A percentile compares a stretch with the other conserved stretches of the same genome.
These are phyloP conservation scores for Hydnomerulius pinastri DNA, from an alignment of 768 basidiomycete species.

Conservation along the genomic window DNA sequence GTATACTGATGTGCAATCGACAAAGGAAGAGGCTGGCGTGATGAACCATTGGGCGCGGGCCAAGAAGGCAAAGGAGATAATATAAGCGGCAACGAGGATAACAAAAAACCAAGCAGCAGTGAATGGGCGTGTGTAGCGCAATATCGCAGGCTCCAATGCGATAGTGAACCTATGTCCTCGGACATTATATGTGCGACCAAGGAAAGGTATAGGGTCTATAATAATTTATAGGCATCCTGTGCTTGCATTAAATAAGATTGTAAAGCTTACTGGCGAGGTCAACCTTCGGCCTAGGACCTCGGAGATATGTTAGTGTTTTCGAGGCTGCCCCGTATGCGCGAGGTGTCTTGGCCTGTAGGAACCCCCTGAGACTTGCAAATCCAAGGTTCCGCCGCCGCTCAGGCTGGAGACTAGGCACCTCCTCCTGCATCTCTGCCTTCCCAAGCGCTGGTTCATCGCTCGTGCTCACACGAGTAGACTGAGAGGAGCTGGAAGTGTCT, in stretches of 20 bases:
- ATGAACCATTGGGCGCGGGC: conserved; percentile 71
- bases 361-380: conserved; percentile 10
- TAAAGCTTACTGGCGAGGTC: conserved; percentile 48
- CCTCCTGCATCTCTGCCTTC: conserved; percentile 8
- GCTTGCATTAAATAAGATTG: too few species aligned
- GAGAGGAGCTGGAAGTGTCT: conserved; percentile 6
- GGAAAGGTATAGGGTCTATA: conserved; percentile 54
- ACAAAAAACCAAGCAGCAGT: conserved; percentile 56
- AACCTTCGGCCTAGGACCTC: conserved; percentile 62
- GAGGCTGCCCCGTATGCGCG: conserved; percentile 12
- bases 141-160: conserved; percentile 56
- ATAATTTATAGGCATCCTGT: too few species aligned
- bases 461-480: conserved; percentile 14
- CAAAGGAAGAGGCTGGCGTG: conserved; percentile 62
- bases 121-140: conserved; percentile 53
- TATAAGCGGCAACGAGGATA: conserved; percentile 59
- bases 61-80: conserved; percentile 74
- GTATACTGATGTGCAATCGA: conserved; percentile 69
- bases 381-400: background rate
- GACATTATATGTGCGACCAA: conserved; percentile 49
- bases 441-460: background rate
- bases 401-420: background rate
- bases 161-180: conserved; percentile 39
- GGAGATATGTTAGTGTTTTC: conserved; percentile 38
- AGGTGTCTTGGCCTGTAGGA: conserved; percentile 18